Conservation (phyloP, 2,329 filamentous ascomycete species). For the Aspergillus quadrilineatus region DNA sequence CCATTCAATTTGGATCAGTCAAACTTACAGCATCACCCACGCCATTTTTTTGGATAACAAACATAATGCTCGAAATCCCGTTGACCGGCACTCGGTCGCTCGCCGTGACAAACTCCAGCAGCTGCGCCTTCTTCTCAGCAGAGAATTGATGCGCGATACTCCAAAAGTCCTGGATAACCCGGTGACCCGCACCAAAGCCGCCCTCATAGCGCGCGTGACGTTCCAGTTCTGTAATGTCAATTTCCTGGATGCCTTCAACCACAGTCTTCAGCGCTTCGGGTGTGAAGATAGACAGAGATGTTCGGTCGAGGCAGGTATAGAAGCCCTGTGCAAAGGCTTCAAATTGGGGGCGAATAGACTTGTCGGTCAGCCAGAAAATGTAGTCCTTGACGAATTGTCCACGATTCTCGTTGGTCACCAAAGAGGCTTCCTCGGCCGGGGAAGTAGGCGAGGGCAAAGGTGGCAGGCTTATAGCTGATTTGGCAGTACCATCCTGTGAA, state of each 20-base stretch:
- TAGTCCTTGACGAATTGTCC: conserved; percentile 80
- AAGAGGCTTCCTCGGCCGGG: conserved; percentile 55
- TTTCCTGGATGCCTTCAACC: conserved; percentile 78
- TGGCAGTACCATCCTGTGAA: conserved; percentile 19
- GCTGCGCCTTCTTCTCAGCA: conserved; percentile 66
- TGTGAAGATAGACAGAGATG: conserved; percentile 70
- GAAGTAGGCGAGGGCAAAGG: conserved; percentile 29
- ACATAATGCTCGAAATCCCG: conserved; percentile 77
- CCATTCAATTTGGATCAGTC: background rate
- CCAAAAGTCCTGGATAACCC: conserved; percentile 80
- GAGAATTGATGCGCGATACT: conserved; percentile 65
- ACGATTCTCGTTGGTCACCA: conserved; percentile 81
- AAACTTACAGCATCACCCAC: conserved; percentile 54
- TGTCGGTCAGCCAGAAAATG: conserved; percentile 75
- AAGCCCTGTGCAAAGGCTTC: conserved; percentile 81
- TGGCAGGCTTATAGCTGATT: conserved; percentile 26
- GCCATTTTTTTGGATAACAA: conserved; percentile 77
- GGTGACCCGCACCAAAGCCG: conserved; percentile 70
- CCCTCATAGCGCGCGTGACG: conserved; percentile 72
- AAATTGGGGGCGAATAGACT: conserved; percentile 74
- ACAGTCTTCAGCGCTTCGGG: conserved; percentile 70
- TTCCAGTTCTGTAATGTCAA: conserved; percentile 73
- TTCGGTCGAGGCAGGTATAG: conserved; percentile 67
- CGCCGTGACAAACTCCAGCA: conserved; percentile 94
- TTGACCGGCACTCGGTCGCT: conserved; percentile 87